Base-by-base conservation (phyloP, 1,139 yeast genomes). In the Nakaseomyces sp. region DNA sequence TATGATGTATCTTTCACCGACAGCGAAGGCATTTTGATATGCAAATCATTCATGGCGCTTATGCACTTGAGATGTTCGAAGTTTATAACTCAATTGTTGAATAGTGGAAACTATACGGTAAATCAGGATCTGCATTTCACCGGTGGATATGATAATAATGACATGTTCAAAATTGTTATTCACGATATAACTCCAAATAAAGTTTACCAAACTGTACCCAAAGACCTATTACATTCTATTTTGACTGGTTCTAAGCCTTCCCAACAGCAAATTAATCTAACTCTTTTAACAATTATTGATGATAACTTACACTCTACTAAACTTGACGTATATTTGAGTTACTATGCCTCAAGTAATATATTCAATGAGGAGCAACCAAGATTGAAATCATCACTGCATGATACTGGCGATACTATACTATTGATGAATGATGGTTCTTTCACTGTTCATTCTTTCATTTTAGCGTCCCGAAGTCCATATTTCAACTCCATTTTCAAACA, bases 361-460 rank as follows among this genome's bases (percentile, higher is more conserved):
- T 20, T 25, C 5, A n/a, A 26, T 8, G 35, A 35, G 10, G 25
- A 17, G n/a, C 4, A 24, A 13, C 1, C 24, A 1, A 7, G 10
- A 32, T 8, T 15, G 4, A 32, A 32, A 4, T 5, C 24, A 17
- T 10, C 12, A 2, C 13, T n/a, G 2, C 5, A 13, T 3, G 38
- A 35, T 10, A 35, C 38, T n/a, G 12, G 13, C 12, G 38, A 35
- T 15, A 35, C 38, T 7, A 20, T 22, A 7, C 38, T 35, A 4
- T 6, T 12, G 31, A 44, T 57, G 2, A 36, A 45, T 5, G 56
- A 60, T 44, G 57, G 56, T 4, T 37, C 35, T 4, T 8, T 53
- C 65, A 94, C 45, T 75, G 81, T 37, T 79, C 78, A 0, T 84
- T 72, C 56, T 85, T 86, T 58, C 80, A 9, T 48, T 15, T 37